A percentile compares a stretch with the other conserved stretches of the same genome.
phyloP scores from a whole-genome alignment of 768 basidiomycete species.

The Mycena venus region DNA sequence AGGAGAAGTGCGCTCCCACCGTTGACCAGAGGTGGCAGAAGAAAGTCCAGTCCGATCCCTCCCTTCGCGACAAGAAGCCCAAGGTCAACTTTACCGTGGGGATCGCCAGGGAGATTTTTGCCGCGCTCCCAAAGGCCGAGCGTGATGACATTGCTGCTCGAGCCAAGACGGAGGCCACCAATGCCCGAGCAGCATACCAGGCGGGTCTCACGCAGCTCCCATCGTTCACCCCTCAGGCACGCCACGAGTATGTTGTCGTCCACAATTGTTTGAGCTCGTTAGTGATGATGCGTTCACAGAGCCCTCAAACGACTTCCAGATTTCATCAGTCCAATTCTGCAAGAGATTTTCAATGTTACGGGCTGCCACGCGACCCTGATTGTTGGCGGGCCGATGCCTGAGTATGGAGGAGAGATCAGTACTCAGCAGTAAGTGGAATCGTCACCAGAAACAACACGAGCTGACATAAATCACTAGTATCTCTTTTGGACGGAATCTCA shows the following conservation, averaged over 20 bases:
- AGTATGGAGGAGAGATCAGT: constrained; percentile 2
- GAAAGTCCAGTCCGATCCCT: not conserved
- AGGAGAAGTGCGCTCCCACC: not conserved
- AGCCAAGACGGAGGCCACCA: not conserved
- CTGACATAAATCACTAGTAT: not conserved
- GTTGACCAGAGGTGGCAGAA: not conserved
- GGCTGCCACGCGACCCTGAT: constrained; percentile 10
- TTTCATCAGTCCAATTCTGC: constrained; percentile 7
- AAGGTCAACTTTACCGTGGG: not conserved
- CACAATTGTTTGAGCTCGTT: not conserved
- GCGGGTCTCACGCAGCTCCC: not conserved
- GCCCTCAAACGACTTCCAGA: not conserved
- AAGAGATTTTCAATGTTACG: not conserved
- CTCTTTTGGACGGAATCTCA: constrained; percentile 2
- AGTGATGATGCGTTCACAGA: not conserved
- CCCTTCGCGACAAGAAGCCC: not conserved
- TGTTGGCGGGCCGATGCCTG: constrained; percentile 7
- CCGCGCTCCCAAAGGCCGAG: not conserved
- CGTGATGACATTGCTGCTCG: not conserved
- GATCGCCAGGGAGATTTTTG: not conserved
- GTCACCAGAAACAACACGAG: not conserved
- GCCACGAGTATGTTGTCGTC: constrained; percentile 1
- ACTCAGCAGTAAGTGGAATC: not conserved
- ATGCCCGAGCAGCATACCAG: not conserved
- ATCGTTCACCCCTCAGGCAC: not conserved